These are phyloP conservation scores for Platanthera guangdongensis DNA, from an alignment of 106 monocot species.

Conservation along the genomic window DNA sequence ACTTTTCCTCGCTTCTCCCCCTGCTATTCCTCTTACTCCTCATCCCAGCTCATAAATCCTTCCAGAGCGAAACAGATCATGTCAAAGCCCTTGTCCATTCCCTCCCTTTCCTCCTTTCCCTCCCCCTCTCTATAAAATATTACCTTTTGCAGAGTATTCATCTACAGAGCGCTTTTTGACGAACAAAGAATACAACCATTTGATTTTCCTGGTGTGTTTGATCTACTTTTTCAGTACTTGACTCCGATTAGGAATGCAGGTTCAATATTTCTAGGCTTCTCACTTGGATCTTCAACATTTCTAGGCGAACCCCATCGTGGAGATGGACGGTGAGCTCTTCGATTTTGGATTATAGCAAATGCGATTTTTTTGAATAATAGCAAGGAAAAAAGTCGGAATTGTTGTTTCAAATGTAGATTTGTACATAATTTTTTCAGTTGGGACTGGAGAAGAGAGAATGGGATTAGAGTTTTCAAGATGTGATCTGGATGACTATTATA, in stretches of 20 bases:
- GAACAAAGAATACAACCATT: constrained; percentile 78
- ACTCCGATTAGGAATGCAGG: not conserved
- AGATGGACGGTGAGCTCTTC: too few relatives aligned
- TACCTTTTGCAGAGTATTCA: constrained; percentile 48
- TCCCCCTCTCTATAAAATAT: not conserved
- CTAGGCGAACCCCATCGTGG: constrained; percentile 39
- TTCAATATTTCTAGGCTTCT: not conserved
- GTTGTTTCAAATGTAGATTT: too few relatives aligned
- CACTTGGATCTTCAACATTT: not conserved
- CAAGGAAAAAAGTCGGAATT: too few relatives aligned
- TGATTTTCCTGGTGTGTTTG: constrained; percentile 63
- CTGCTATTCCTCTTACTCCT: not conserved
- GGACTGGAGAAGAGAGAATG: too few relatives aligned
- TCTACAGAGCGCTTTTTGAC: constrained; percentile 88
- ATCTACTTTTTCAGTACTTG: not conserved
- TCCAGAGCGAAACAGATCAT: constrained; percentile 63
- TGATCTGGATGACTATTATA: too few relatives aligned
- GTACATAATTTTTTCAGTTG: too few relatives aligned
- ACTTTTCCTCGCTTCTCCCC: constrained; percentile 3
- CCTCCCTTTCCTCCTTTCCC: not conserved
- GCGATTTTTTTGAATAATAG: too few relatives aligned
- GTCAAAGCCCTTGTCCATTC: constrained; percentile 56
- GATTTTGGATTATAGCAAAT: too few relatives aligned
- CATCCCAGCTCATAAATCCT: constrained; percentile 24
- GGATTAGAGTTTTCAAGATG: too few relatives aligned